phyloP scores from a whole-genome alignment of 345 rosid species.

The Carallia pectinifolia region DNA sequence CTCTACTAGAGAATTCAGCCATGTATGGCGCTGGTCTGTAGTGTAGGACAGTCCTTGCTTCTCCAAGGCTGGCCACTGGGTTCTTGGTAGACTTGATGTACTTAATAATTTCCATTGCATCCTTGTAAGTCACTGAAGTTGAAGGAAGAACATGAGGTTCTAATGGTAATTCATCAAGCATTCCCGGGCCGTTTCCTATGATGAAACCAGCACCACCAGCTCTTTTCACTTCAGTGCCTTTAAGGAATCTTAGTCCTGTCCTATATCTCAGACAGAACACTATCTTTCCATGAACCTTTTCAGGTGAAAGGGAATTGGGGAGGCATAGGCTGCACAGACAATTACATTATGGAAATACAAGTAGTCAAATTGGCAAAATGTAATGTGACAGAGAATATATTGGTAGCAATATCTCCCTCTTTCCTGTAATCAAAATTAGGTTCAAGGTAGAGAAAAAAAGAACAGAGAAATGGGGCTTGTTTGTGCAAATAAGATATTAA shows the following conservation, averaged over 20 bases:
- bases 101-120: conserved; percentile 37
- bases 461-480: too few relatives aligned
- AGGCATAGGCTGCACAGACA: conserved; percentile 57
- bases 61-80: conserved; percentile 49
- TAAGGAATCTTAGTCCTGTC: conserved; percentile 46
- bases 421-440: too few relatives aligned
- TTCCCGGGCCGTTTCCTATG: conserved; percentile 42
- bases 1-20: conserved; percentile 69
- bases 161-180: conserved; percentile 26
- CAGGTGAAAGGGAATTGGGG: conserved; percentile 51
- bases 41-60: conserved; percentile 43
- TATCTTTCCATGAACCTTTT: conserved; percentile 68
- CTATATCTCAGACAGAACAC: conserved; percentile 71
- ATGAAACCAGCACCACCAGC: conserved; percentile 79
- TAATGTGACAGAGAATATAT: too few relatives aligned
- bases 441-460: too few relatives aligned
- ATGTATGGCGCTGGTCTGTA: conserved; percentile 56
- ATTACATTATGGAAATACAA: background rate
- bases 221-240: conserved; percentile 75
- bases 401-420: too few relatives aligned
- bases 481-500: background rate
- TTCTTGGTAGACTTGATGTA: conserved; percentile 61
- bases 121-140: conserved; percentile 30
- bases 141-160: conserved; percentile 72
- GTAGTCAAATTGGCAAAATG: too few relatives aligned